phyloP scores from a whole-genome alignment of 352 stramenopile genomes.

The Phytophthora melonis region DNA sequence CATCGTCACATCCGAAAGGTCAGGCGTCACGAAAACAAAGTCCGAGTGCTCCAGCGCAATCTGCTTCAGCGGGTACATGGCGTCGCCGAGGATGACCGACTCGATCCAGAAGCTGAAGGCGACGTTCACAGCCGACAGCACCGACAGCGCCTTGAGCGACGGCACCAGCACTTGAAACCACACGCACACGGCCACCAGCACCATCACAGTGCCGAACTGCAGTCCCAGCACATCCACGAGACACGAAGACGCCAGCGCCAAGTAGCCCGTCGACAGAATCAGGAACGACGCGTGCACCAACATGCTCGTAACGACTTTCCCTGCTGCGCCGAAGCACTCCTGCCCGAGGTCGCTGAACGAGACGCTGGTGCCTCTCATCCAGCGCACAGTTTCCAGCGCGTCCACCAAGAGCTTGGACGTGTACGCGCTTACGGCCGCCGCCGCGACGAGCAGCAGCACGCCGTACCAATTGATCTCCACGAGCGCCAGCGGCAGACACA shows the following conservation, averaged over 20 bases:
- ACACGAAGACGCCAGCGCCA: slow-evolving; percentile 66
- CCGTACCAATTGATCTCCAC: slow-evolving; percentile 87
- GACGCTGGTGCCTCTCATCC: slow-evolving; percentile 68
- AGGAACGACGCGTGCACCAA: slow-evolving; percentile 70
- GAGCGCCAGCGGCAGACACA: slow-evolving; percentile 75
- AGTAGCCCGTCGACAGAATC: slow-evolving; percentile 65
- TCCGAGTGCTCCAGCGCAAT: slow-evolving; percentile 68
- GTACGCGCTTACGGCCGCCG: slow-evolving; percentile 63
- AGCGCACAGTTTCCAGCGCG: slow-evolving; percentile 74
- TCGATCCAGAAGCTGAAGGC: slow-evolving; percentile 85
- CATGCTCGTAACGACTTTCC: slow-evolving; percentile 49
- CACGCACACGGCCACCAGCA: slow-evolving; percentile 56
- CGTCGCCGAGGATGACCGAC: slow-evolving; percentile 82
- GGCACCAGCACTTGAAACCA: slow-evolving; percentile 78
- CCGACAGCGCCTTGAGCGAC: slow-evolving; percentile 63
- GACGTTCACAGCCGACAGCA: slow-evolving; percentile 80
- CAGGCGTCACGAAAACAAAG: slow-evolving; percentile 74
- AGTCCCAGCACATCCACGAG: slow-evolving; percentile 70
- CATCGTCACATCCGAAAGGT: slow-evolving; percentile 61
- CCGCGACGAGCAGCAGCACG: slow-evolving; percentile 64
- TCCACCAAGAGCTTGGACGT: slow-evolving; percentile 75
- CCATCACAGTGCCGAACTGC: slow-evolving; percentile 62
- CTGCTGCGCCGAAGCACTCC: slow-evolving; percentile 66
- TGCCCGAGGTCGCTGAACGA: slow-evolving; percentile 76
- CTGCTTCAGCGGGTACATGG: slow-evolving; percentile 85